Conservation (phyloP, 2,329 filamentous ascomycete species). For the Myriosclerotinia duriaeana region DNA sequence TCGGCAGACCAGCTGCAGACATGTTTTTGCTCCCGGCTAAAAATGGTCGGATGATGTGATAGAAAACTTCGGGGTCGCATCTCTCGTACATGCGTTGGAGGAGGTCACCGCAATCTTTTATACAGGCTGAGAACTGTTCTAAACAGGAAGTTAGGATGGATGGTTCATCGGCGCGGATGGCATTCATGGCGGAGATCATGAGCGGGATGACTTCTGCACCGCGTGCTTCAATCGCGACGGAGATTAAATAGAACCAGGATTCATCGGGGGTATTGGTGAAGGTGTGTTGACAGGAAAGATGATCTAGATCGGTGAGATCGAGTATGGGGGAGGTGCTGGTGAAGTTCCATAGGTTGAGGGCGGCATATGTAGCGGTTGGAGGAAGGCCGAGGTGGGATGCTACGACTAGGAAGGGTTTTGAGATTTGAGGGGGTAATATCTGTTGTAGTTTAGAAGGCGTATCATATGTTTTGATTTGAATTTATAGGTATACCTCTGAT, state of each 20-base stretch:
- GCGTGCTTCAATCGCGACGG: slow-evolving; percentile 83
- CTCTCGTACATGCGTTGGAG: slow-evolving; percentile 85
- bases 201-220: slow-evolving; percentile 72
- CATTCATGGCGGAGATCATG: slow-evolving; percentile 74
- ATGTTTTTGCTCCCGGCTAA: slow-evolving; percentile 92
- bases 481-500: slow-evolving; percentile 58
- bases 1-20: slow-evolving; percentile 76
- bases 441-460: slow-evolving; percentile 35
- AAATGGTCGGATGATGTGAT: slow-evolving; percentile 83
- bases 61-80: slow-evolving; percentile 85
- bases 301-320: slow-evolving; percentile 49
- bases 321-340: slow-evolving; percentile 52
- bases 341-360: slow-evolving; percentile 88
- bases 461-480: neutral
- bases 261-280: slow-evolving; percentile 89
- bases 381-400: slow-evolving; percentile 76
- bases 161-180: slow-evolving; percentile 61
- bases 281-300: slow-evolving; percentile 70
- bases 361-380: slow-evolving; percentile 87
- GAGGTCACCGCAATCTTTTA: slow-evolving; percentile 66
- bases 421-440: slow-evolving; percentile 71
- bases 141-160: slow-evolving; percentile 62
- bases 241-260: slow-evolving; percentile 92
- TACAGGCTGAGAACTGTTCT: slow-evolving; percentile 61
- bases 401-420: slow-evolving; percentile 71